A percentile compares a stretch with the other conserved stretches of the same genome.
Evolutionary conservation across 257 asterid genomes (phyloP).

Genomic region (Capsicum baccatum): DNA sequence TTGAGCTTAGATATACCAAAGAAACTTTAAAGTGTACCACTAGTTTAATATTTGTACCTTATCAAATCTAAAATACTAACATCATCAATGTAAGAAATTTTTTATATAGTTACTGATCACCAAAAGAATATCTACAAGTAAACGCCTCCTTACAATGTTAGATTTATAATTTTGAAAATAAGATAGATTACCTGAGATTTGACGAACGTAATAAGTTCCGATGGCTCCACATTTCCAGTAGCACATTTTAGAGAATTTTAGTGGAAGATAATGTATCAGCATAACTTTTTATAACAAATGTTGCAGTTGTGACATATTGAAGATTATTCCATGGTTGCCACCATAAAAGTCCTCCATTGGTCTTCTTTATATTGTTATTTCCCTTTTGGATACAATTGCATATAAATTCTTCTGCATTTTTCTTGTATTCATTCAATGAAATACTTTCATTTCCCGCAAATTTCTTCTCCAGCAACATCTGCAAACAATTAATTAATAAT

Average conservation of each 20-base stretch:
- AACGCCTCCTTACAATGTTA: neutral
- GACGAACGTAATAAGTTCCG: conserved; percentile 39
- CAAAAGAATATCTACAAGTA: too few relatives aligned
- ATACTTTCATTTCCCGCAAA: conserved; percentile 31
- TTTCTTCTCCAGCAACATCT: conserved; percentile 45
- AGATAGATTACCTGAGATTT: conserved; percentile 48
- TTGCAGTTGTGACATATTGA: conserved; percentile 59
- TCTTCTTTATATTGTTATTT: conserved; percentile 37
- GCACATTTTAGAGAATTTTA: conserved; percentile 41
- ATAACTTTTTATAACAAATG: conserved; percentile 47
- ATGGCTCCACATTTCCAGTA: conserved; percentile 36
- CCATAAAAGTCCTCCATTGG: conserved; percentile 56
- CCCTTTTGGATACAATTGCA: conserved; percentile 65
- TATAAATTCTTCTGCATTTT: conserved; percentile 49
- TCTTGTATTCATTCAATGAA: conserved; percentile 33
- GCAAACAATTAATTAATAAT: neutral
- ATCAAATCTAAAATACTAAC: too few relatives aligned
- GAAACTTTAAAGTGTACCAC: too few relatives aligned
- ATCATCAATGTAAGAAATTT: neutral
- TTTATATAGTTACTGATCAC: too few relatives aligned
- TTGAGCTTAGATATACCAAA: too few relatives aligned
- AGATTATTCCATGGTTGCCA: conserved; percentile 54
- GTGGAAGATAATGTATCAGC: conserved; percentile 44
- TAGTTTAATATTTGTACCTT: too few relatives aligned
- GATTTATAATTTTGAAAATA: neutral